These are phyloP conservation scores for Gaeumannomyces sp. DNA, from an alignment of 2,329 filamentous ascomycete genomes.

Conservation along the genomic window DNA sequence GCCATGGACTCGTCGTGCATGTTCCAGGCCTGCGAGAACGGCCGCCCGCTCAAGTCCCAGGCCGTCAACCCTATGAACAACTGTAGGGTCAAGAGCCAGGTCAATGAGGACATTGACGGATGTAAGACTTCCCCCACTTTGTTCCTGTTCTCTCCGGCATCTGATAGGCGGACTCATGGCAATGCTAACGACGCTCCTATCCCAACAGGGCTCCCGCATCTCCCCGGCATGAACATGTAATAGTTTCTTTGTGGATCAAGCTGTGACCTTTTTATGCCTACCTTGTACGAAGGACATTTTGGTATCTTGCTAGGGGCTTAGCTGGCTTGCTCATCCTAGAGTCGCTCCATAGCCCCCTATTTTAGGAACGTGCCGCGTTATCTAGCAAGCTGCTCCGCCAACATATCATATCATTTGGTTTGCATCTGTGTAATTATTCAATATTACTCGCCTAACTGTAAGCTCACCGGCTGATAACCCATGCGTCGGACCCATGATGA, in stretches of 20 bases:
- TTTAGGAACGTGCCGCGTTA: no score
- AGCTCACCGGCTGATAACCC: no score
- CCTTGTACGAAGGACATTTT: no score
- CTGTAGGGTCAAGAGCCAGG: slow-evolving; percentile 23
- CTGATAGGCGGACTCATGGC: background rate
- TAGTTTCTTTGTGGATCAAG: background rate
- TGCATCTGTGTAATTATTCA: no score
- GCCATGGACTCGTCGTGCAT: slow-evolving; percentile 26
- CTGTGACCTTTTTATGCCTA: no score
- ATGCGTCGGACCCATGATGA: no score
- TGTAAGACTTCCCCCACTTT: slow-evolving; percentile 17
- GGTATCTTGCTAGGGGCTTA: no score
- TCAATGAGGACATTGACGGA: slow-evolving; percentile 26
- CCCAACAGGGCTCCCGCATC: background rate
- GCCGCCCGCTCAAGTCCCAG: slow-evolving; percentile 26
- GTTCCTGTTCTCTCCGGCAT: background rate
- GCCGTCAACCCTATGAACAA: slow-evolving; percentile 25
- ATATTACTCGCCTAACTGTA: no score
- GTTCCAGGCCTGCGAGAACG: slow-evolving; percentile 27
- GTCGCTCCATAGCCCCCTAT: no score
- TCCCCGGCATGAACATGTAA: background rate
- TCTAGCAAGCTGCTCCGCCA: no score
- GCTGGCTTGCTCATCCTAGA: no score
- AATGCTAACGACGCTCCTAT: background rate
- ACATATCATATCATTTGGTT: no score